Percentiles rank a stretch among this genome's conserved stretches.
phyloP scores from a whole-genome alignment of 192 early-diverging fungal genomes.

The Gryganskiella cystojenkinii region DNA sequence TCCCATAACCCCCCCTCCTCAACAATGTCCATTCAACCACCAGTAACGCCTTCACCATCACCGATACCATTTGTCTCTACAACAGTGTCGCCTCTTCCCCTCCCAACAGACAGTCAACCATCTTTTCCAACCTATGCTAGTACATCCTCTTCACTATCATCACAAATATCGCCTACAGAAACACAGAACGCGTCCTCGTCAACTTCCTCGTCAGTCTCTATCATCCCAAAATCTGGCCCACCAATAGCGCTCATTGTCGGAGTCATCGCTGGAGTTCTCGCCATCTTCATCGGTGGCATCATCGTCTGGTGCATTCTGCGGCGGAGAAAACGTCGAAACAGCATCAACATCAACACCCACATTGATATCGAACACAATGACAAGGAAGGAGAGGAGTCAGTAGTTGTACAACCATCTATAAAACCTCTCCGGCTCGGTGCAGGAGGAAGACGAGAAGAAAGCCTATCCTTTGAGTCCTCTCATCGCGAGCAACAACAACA shows the following conservation, averaged over 20 bases:
- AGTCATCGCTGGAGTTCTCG: constrained; percentile 7
- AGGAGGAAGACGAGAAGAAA: no score
- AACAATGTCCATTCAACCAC: neutral
- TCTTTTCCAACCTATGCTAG: neutral
- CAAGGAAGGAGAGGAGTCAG: no score
- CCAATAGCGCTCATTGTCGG: constrained; percentile 15
- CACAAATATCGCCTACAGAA: no score
- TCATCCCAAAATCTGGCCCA: neutral
- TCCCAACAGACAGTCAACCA: neutral
- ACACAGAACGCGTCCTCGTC: neutral
- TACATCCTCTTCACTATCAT: neutral
- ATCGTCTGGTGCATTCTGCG: constrained; percentile 18
- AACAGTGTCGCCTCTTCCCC: neutral
- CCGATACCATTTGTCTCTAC: neutral
- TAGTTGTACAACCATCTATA: no score
- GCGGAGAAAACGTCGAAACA: constrained; percentile 13
- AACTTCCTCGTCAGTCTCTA: neutral
- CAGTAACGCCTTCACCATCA: neutral
- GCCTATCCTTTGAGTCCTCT: neutral
- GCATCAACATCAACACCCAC: neutral
- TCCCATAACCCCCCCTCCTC: no score
- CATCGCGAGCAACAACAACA: neutral
- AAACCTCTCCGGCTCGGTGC: no score
- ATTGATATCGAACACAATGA: neutral
- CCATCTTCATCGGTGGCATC: constrained; percentile 17